Conservation (phyloP, 2,329 filamentous ascomycete genomes). For the Penicillium sp. region DNA sequence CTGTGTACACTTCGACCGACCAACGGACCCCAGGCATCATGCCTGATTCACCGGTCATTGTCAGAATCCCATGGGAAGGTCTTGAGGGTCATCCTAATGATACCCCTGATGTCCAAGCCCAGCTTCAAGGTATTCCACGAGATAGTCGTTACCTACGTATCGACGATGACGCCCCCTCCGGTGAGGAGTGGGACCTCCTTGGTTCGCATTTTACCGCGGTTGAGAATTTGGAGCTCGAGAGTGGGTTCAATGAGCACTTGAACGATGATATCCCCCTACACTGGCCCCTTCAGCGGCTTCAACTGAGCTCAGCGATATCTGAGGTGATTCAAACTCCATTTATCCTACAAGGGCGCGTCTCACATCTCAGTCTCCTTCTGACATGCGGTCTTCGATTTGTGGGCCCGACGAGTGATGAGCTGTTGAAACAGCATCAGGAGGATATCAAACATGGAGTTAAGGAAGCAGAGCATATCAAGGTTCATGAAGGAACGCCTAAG, state of each 20-base stretch:
- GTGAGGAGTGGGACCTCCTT: conserved; percentile 25
- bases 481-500: conserved; percentile 4
- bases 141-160: conserved; percentile 15
- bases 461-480: conserved; percentile 7
- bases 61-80: conserved; percentile 14
- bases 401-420: conserved; percentile 19
- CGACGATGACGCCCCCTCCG: conserved; percentile 21
- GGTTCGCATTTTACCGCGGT: conserved; percentile 22
- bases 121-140: conserved; percentile 19
- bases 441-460: conserved; percentile 19
- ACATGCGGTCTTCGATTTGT: conserved; percentile 26
- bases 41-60: background rate
- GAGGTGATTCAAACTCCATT: conserved; percentile 18
- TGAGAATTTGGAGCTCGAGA: conserved; percentile 18
- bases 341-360: conserved; percentile 20
- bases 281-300: conserved; percentile 23
- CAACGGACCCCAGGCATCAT: background rate
- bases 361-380: conserved; percentile 19
- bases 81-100: conserved; percentile 4
- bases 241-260: conserved; percentile 23
- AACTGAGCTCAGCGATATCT: conserved; percentile 13
- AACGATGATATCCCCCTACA: conserved; percentile 27
- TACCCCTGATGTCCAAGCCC: conserved; percentile 7
- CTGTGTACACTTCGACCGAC: conserved; percentile 1
- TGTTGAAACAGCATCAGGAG: conserved; percentile 6